Evolutionary conservation across 2,329 filamentous ascomycete genomes (phyloP), one percentile per base, ranked within the genome.

Genomic region (Cryphonectria japonica): DNA sequence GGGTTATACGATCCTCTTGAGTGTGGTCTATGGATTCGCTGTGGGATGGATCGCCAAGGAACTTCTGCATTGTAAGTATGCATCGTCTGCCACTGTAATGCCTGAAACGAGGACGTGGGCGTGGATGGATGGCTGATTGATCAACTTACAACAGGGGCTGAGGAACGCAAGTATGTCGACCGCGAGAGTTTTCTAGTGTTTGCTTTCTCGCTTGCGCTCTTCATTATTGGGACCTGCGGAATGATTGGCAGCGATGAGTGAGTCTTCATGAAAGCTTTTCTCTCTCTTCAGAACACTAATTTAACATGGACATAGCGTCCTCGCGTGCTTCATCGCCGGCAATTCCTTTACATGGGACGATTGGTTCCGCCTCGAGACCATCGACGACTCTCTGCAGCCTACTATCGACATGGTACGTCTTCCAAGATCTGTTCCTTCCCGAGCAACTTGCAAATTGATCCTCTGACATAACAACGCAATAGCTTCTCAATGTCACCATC

Each of bases 261-360:
- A n/a, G 71, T 72, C 7, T 34, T 52, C 46, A n/a, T 37, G 41
- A 22, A 6, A 22, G 52, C 26, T n/a, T 26, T 3, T 34, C 26
- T 39, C 3, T 4, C 22, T n/a, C 39, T 11, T 34, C 26, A 19
- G 32, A 3, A 34, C 66, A 3, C 26, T 61, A 41, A 32, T 64
- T 32, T 16, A 22, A 19, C 19, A 13, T 62, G 29, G 22, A 32
- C 19, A 43, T 43, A 72, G 71, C 77, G 92, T 97, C 0, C 85
- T 98, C 8, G 94, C 95, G 1, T 97, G 94, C 82, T 98, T 98
- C 78, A 91, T 97, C 75, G 95, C 95, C 2, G 95, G 95, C 1
- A 97, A 97, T 77, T 89, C 88, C 0, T 97, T 98, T 75, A 97
- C 93, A 0, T 95, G 93, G 90, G 94, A 97, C 78, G 94, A 97